These are phyloP conservation scores for Myriosclerotinia curreyana DNA, from an alignment of 2,329 filamentous ascomycete genomes.

Conservation along the genomic window DNA sequence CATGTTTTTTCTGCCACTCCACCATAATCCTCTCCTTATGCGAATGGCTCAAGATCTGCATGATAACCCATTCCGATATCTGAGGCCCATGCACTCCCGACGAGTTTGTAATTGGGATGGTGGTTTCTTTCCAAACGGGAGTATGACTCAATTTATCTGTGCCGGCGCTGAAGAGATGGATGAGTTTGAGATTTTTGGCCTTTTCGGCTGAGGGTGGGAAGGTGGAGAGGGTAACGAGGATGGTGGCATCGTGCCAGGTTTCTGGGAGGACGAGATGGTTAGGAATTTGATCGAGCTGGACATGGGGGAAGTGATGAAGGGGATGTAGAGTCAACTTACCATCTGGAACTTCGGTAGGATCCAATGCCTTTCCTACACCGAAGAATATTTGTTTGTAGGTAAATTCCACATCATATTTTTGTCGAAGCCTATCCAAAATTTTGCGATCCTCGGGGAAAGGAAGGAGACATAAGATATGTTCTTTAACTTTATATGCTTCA, in stretches of 20 bases:
- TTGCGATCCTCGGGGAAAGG: constrained; percentile 44
- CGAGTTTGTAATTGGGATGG: constrained; percentile 40
- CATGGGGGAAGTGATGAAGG: not conserved
- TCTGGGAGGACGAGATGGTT: constrained; percentile 25
- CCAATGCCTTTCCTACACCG: constrained; percentile 25
- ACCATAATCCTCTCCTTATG: constrained; percentile 54
- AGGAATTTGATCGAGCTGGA: not conserved
- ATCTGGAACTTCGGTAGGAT: constrained; percentile 26
- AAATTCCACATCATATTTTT: constrained; percentile 47
- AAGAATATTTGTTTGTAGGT: constrained; percentile 41
- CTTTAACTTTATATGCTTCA: constrained; percentile 42
- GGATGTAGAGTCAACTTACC: constrained; percentile 21
- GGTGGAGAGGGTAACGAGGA: constrained; percentile 38
- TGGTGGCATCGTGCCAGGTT: constrained; percentile 36
- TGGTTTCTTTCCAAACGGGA: constrained; percentile 39
- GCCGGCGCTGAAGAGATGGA: constrained; percentile 40
- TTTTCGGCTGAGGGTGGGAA: constrained; percentile 34
- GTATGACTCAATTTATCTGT: constrained; percentile 36
- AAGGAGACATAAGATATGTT: constrained; percentile 45
- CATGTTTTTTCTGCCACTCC: constrained; percentile 54
- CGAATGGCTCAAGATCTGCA: constrained; percentile 58
- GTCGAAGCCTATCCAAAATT: constrained; percentile 41
- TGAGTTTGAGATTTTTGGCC: constrained; percentile 39
- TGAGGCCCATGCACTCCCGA: constrained; percentile 49
- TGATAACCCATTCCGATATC: constrained; percentile 64